phyloP scores from a whole-genome alignment of 495 filamentous ascomycete genomes.

The Penicillium mononematosum region DNA sequence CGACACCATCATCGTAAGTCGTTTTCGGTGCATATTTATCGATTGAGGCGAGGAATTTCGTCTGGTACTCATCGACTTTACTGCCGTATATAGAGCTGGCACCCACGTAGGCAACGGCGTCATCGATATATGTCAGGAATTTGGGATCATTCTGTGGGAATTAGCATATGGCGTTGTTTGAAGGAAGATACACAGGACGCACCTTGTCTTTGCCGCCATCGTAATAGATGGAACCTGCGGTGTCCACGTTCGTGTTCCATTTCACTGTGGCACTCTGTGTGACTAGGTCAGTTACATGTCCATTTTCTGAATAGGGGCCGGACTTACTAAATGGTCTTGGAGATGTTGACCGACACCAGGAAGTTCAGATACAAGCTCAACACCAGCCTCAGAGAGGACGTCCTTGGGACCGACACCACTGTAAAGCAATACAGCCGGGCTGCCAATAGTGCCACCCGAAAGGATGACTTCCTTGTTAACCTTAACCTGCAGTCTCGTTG shows the following conservation, averaged over 20 bases:
- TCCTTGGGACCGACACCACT: conserved; percentile 46
- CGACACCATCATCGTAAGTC: conserved; percentile 28
- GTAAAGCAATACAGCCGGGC: conserved; percentile 54
- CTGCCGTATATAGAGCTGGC: conserved; percentile 25
- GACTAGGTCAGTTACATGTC: conserved; percentile 5
- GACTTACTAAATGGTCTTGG: conserved; percentile 46
- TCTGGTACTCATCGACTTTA: conserved; percentile 12
- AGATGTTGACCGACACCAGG: conserved; percentile 52
- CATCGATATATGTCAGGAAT: conserved; percentile 35
- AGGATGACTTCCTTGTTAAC: conserved; percentile 57
- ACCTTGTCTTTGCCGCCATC: conserved; percentile 30
- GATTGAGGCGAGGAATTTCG: conserved; percentile 24
- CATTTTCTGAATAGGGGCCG: not conserved
- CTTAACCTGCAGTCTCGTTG: conserved; percentile 30
- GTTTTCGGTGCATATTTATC: conserved; percentile 24
- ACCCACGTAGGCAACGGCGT: conserved; percentile 35
- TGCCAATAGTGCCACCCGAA: conserved; percentile 53
- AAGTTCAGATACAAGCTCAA: conserved; percentile 43
- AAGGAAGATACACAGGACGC: not conserved
- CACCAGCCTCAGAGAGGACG: conserved; percentile 36
- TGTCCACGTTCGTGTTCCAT: conserved; percentile 27
- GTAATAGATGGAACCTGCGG: conserved; percentile 32
- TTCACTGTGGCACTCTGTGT: conserved; percentile 33
- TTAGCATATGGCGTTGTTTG: conserved; percentile 9
- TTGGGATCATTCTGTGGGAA: conserved; percentile 23